Evolutionary conservation across 257 asterid species (phyloP).

Genomic region (Solanum megistacrolobum): DNA sequence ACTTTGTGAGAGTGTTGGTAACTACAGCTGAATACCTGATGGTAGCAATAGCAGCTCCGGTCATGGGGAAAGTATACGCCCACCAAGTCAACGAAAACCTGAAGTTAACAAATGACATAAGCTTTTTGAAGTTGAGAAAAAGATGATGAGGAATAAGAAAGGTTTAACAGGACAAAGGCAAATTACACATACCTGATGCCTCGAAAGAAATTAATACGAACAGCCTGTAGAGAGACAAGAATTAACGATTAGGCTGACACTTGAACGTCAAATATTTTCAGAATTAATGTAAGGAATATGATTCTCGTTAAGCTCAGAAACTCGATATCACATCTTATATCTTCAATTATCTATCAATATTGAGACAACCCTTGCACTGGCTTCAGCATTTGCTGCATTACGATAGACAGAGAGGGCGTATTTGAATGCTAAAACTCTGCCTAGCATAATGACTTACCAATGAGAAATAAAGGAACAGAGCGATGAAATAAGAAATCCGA

Average conservation of each 20-base stretch:
- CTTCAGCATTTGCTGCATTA: neutral
- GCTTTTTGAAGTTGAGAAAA: neutral
- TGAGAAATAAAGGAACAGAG: constrained; percentile 76
- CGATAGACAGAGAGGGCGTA: neutral
- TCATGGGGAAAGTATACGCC: constrained; percentile 95
- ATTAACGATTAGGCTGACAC: neutral
- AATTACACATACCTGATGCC: constrained; percentile 47
- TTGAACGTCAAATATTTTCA: neutral
- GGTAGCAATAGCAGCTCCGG: constrained; percentile 69
- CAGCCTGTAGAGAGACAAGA: constrained; percentile 36
- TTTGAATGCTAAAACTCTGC: neutral
- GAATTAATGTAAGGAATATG: neutral
- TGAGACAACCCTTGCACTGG: neutral
- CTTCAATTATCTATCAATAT: neutral
- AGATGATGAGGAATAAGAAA: neutral
- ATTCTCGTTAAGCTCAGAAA: neutral
- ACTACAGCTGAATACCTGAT: constrained; percentile 47
- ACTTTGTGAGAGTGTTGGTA: constrained; percentile 21
- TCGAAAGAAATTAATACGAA: constrained; percentile 72
- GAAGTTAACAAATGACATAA: neutral
- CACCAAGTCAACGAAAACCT: constrained; percentile 87
- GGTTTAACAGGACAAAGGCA: neutral
- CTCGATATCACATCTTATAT: neutral
- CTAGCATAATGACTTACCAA: constrained; percentile 32
- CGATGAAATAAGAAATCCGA: constrained; percentile 62